Percentiles rank a stretch among this genome's conserved stretches.
Conservation (phyloP, 257 asterid species). For the Leonotis leonurus region DNA sequence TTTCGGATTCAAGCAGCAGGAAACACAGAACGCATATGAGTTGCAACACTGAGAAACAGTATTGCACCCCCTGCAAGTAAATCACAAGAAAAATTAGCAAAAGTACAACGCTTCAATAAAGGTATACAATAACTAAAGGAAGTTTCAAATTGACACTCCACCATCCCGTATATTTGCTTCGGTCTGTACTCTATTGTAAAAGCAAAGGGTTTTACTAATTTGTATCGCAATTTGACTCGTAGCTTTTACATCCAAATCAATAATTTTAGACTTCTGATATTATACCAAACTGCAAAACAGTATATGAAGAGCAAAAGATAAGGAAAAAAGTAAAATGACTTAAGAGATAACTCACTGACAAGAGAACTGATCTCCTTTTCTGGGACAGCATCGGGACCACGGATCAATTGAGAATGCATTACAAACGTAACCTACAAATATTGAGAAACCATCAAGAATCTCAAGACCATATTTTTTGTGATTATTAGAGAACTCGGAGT, state of each 20-base stretch:
- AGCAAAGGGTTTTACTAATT: not conserved
- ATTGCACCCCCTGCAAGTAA: constrained; percentile 73
- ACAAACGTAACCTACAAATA: constrained; percentile 74
- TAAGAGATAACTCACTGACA: constrained; percentile 74
- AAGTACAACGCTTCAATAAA: constrained; percentile 7
- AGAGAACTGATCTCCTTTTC: constrained; percentile 60
- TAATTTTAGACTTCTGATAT: not conserved
- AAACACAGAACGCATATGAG: constrained; percentile 83
- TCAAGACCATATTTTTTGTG: not conserved
- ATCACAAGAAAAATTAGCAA: constrained; percentile 5
- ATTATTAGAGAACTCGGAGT: not conserved
- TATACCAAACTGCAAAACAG: not conserved
- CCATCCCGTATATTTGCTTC: too few relatives aligned
- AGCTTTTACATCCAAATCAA: constrained; percentile 1
- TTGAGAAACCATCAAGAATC: constrained; percentile 11
- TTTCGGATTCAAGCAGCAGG: constrained; percentile 88
- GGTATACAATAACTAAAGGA: not conserved
- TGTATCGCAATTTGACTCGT: not conserved
- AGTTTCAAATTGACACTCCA: too few relatives aligned
- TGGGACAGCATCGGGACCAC: constrained; percentile 58
- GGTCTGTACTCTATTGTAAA: not conserved
- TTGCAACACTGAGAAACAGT: constrained; percentile 72
- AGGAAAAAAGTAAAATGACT: not conserved
- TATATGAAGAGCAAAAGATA: not conserved
- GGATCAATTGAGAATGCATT: constrained; percentile 70